Base-by-base conservation (phyloP, 768 basidiomycete species). In the Auricularia sp. region DNA sequence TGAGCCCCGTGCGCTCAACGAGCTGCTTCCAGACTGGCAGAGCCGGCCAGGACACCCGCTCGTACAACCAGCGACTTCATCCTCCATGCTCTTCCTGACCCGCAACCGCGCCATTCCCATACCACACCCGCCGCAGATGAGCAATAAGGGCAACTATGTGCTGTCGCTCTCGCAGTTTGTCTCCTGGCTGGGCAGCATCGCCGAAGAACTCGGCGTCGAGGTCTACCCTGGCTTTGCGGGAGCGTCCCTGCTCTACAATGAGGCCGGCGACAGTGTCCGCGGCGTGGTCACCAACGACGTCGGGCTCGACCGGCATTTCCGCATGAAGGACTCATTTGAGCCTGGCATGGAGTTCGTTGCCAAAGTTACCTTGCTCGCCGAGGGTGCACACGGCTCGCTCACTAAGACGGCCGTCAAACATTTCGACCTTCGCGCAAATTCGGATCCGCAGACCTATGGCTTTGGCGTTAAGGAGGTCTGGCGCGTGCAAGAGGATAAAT, bases 381-480 rank as follows among this genome's bases (percentile, higher is more conserved):
- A 98, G 75, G 97, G 96, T 45, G 93, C 94, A 2, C 96, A 98
- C 67, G 97, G 97, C 0, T 90, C 88, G 5, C 81, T 98, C 13
- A 85, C 89, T 3, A 96, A 98, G 75, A 80, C 86, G 63, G 84
- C 87, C 3, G 85, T 92, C 65, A 79, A 81, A 24, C 82, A 84
- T 69, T 96, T 94, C 76, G 78, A 86, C 62, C 79, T 98, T 10
- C 78, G 94, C 67, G 74, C 77, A 0, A 80, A 81, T 21, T 72
- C 76, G 1, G 88, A 96, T 74, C 89, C 89, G 2, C 97, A 98
- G 78, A 98, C 96, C 3, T 98, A 98, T 70, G 97, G 89, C 0
- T 85, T 99, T 65, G 97, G 97, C 3, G 78, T 98, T 62, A 98
- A 99, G 79, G 96, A 99, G 75, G 94, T 98, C 1, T 98, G 97